Evolutionary conservation across 1,139 yeast species (phyloP), one percentile per base, ranked within the genome.

Genomic region (Suzukiozyma palmioleophila): DNA sequence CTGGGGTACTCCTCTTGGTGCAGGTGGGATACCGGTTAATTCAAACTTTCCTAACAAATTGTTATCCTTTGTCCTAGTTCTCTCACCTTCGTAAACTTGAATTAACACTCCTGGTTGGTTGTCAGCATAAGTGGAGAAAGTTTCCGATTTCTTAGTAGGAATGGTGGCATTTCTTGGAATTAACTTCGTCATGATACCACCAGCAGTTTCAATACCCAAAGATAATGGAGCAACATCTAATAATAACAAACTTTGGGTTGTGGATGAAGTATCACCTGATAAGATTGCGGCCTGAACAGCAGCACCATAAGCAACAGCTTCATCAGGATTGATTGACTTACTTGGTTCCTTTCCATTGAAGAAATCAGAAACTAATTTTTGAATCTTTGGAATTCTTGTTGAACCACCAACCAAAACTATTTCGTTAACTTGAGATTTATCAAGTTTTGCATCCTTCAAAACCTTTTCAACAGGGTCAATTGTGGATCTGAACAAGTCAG

Each of bases 1-100:
- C 73, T 88, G 96, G 52, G 96, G 96, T 43, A 84, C 89, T 66
- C 97, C 97, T 74, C 96, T 86, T 69, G 97, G 97, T 35, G 97
- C 95, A 44, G 97, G 95, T 57, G 97, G 97, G 50, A 90, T 89
- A 57, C 96, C 96, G 37, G 88, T 75, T 55, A 90, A 79, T 64
- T 90, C 96, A 58, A 90, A 90, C 71, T 89, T 88, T 67, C 97
- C 97, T 54, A 90, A 79, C 61, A 84, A 73, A 74, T 90, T 90
- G 75, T 90, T 90, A 70, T 90, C 97, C 73, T 85, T 89, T 42
- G 94, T 88, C 72, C 83, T 78, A 36, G 97, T 84, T 73, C 97
- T 87, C 73, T 90, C 97, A 77, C 97, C 97, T 71, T 90, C 97
- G 62, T 69, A 90, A 40, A 90, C 96, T 73, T 88, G 96, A 63